Evolutionary conservation across 441 rosid genomes (phyloP).

Genomic region (Breynia disticha): DNA sequence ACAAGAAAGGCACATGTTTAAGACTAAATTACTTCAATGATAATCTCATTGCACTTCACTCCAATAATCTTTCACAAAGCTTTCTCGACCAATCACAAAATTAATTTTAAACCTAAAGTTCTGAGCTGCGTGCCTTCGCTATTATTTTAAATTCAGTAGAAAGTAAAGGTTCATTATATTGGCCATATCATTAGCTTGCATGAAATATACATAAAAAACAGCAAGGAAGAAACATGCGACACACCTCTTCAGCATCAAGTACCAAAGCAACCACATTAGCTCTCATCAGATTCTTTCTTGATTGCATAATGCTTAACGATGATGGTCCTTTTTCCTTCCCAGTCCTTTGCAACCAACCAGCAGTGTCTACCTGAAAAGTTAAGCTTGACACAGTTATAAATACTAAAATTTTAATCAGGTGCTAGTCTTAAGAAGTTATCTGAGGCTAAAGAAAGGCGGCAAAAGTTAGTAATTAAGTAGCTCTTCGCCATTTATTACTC

Average conservation of each 20-base stretch:
- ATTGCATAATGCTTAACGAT: conserved; percentile 83
- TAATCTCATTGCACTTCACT: neutral
- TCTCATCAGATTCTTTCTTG: conserved; percentile 87
- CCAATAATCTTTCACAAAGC: neutral
- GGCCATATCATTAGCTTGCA: no score
- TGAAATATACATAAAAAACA: neutral
- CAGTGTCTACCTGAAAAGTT: conserved; percentile 71
- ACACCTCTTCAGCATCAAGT: conserved; percentile 89
- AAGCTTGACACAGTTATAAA: neutral
- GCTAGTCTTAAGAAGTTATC: neutral
- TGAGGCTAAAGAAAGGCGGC: neutral
- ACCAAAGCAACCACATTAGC: conserved; percentile 90
- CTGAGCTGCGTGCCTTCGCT: no score
- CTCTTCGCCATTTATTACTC: no score
- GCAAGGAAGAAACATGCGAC: conserved; percentile 10
- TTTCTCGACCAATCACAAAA: neutral
- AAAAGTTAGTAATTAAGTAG: no score
- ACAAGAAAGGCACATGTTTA: neutral
- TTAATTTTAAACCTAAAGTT: no score
- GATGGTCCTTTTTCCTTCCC: conserved; percentile 81
- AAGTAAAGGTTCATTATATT: no score
- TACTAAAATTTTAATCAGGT: neutral
- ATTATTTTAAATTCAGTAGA: no score
- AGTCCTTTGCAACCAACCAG: conserved; percentile 93
- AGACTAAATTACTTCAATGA: neutral